Conservation (phyloP, 164 flowering plant genomes). For the Chimonanthus salicifolius region DNA sequence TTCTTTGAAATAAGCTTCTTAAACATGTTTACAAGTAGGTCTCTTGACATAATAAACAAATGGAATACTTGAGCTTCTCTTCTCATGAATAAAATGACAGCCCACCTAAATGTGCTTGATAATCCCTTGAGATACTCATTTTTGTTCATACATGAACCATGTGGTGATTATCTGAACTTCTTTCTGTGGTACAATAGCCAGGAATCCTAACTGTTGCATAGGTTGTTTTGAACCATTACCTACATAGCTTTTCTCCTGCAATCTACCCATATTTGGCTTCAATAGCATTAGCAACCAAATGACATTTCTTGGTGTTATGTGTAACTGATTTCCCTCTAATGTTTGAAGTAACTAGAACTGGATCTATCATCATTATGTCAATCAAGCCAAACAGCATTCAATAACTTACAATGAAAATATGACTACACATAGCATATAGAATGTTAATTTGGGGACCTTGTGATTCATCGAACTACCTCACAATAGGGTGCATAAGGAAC, state of each 20-base stretch:
- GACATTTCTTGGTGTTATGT: background rate
- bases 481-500: background rate
- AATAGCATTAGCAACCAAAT: background rate
- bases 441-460: too few relatives aligned
- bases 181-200: background rate
- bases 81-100: too few relatives aligned
- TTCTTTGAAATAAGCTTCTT: too few relatives aligned
- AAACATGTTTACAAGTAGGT: too few relatives aligned
- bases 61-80: too few relatives aligned
- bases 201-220: background rate
- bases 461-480: too few relatives aligned
- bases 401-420: background rate
- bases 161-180: background rate
- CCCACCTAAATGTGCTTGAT: too few relatives aligned
- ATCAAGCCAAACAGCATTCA: background rate
- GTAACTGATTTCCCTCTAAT: background rate
- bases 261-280: background rate
- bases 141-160: background rate
- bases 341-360: background rate
- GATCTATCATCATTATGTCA: background rate
- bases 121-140: too few relatives aligned
- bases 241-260: background rate
- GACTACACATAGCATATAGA: background rate
- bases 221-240: background rate
- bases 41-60: too few relatives aligned